These are phyloP conservation scores for Acanthamoeba lenticulata DNA, from an alignment of 208 protist genomes.

Conservation along the genomic window DNA sequence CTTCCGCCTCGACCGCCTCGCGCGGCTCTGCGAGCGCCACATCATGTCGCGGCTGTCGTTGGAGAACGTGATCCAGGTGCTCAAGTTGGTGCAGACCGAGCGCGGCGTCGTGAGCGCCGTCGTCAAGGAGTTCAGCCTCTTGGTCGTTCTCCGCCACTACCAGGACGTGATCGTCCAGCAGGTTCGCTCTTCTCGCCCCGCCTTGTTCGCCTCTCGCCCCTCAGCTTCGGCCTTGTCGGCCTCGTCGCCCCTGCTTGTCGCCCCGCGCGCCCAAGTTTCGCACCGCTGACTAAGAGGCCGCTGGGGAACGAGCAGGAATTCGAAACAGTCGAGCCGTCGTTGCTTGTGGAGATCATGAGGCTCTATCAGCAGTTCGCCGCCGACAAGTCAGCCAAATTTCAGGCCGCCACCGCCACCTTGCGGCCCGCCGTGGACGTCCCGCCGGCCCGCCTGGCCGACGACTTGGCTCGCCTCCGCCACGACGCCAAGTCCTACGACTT, in stretches of 20 bases:
- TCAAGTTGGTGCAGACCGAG: neutral
- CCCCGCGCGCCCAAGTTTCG: too few species aligned
- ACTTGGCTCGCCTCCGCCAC: neutral
- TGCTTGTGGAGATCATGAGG: slow-evolving; percentile 27
- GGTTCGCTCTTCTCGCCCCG: too few species aligned
- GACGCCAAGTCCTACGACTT: neutral
- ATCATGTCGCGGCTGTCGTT: neutral
- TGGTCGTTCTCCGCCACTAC: neutral
- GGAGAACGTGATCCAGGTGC: neutral
- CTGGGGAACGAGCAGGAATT: too few species aligned
- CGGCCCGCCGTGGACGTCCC: neutral
- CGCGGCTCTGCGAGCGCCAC: neutral
- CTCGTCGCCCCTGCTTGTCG: too few species aligned
- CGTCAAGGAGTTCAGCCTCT: neutral
- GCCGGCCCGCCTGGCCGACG: neutral
- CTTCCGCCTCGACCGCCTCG: neutral
- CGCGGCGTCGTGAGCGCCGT: neutral
- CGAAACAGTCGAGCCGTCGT: neutral
- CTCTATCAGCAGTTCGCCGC: neutral
- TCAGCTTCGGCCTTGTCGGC: too few species aligned
- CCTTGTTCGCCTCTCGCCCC: too few species aligned
- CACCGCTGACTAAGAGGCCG: too few species aligned
- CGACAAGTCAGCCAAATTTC: neutral
- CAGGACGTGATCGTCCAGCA: neutral
- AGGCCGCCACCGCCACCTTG: neutral